phyloP scores from a whole-genome alignment of 2,329 filamentous ascomycete species.

The Penicillium sp. region DNA sequence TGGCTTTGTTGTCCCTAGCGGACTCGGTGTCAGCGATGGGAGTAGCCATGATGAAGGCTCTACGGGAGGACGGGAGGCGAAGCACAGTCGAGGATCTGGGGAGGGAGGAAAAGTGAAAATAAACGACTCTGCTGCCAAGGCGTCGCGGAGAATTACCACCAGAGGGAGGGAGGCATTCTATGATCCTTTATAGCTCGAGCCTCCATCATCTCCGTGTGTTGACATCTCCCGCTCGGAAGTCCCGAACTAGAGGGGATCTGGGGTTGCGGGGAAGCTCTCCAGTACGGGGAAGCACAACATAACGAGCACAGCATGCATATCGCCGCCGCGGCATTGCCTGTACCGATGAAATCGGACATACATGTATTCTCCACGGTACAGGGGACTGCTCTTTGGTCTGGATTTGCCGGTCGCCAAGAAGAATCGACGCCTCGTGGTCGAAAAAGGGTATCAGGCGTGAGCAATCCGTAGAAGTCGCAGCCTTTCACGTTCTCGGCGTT shows the following conservation, averaged over 20 bases:
- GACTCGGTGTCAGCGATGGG: constrained; percentile 4
- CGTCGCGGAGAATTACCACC: not conserved
- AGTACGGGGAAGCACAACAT: not conserved
- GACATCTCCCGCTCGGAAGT: not conserved
- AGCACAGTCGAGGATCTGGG: not conserved
- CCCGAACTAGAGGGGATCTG: not conserved
- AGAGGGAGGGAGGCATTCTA: not conserved
- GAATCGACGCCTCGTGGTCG: not conserved
- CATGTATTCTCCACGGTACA: too few species aligned
- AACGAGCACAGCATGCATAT: not conserved
- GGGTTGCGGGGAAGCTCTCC: constrained; percentile 9
- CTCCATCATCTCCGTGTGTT: not conserved
- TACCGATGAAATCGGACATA: too few species aligned
- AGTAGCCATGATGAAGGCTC: constrained; percentile 8
- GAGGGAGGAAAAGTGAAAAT: not conserved
- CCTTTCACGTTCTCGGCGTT: not conserved
- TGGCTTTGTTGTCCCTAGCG: constrained; percentile 27
- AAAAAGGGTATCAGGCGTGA: not conserved
- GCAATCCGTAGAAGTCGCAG: not conserved
- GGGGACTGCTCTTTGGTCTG: not conserved
- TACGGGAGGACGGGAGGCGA: not conserved
- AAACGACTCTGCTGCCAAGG: not conserved
- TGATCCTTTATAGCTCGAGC: constrained; percentile 5
- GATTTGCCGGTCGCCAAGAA: constrained; percentile 17
- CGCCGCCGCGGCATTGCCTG: too few species aligned